Evolutionary conservation across 1,284 basidiomycete genomes (phyloP).

Genomic region (Ceratobasidium sp.): DNA sequence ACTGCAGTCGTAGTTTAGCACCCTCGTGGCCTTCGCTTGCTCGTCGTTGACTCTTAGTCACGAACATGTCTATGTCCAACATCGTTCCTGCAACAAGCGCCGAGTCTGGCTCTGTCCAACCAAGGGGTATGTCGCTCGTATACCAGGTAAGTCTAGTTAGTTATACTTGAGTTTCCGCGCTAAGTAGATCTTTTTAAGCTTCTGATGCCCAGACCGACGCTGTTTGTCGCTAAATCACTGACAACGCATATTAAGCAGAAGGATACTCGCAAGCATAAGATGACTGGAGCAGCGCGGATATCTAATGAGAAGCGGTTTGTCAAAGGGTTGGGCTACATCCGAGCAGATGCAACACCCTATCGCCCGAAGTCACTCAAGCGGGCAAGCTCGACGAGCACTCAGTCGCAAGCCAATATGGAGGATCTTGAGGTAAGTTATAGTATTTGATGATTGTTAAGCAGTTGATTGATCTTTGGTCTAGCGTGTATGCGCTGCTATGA

Average conservation of each 20-base stretch:
- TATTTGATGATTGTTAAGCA: not conserved
- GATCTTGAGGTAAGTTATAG: not conserved
- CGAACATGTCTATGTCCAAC: not conserved
- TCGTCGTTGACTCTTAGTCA: not conserved
- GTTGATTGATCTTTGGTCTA: not conserved
- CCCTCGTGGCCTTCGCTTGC: no score
- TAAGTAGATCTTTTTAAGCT: not conserved
- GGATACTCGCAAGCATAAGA: not conserved
- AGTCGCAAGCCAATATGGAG: not conserved
- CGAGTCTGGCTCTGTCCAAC: not conserved
- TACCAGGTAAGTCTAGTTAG: not conserved
- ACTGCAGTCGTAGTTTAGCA: not conserved
- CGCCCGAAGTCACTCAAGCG: not conserved
- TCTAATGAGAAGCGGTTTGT: slow-evolving; percentile 12
- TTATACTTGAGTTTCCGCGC: not conserved
- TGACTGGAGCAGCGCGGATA: not conserved
- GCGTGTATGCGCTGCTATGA: not conserved
- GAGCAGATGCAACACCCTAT: slow-evolving; percentile 5
- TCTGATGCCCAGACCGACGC: not conserved
- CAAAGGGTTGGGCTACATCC: slow-evolving; percentile 15
- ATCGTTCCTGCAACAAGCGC: not conserved
- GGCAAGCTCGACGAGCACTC: not conserved
- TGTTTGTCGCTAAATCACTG: not conserved
- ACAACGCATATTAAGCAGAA: not conserved
- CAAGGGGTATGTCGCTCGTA: not conserved